A percentile compares a stretch with the other conserved stretches of the same genome.
Conservation (phyloP, 2,329 filamentous ascomycete species). For the Leptographium lundbergii region DNA sequence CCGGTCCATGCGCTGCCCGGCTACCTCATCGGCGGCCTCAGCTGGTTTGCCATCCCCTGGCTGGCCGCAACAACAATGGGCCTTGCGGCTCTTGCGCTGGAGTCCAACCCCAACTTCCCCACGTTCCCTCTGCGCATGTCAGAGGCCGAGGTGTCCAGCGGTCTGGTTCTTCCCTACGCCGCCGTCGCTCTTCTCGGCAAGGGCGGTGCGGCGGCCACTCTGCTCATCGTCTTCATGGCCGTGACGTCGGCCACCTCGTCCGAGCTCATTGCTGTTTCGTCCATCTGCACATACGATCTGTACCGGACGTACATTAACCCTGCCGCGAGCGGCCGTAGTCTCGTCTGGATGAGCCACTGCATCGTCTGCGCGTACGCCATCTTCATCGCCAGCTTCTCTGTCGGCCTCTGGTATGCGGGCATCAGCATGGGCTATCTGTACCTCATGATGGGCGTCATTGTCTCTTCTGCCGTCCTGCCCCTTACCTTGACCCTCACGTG, state of each 20-base stretch:
- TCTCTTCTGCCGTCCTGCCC: conserved; percentile 73
- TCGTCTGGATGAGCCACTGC: conserved; percentile 70
- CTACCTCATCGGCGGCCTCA: conserved; percentile 75
- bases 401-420: conserved; percentile 59
- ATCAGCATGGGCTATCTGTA: conserved; percentile 69
- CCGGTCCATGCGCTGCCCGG: conserved; percentile 78
- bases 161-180: conserved; percentile 73
- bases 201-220: conserved; percentile 65
- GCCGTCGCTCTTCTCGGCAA: conserved; percentile 73
- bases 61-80: conserved; percentile 82
- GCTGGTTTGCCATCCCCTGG: conserved; percentile 91
- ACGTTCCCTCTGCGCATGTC: conserved; percentile 62
- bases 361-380: conserved; percentile 60
- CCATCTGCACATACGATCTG: conserved; percentile 79
- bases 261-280: conserved; percentile 76
- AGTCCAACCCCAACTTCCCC: conserved; percentile 59
- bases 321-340: conserved; percentile 55
- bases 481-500: conserved; percentile 71
- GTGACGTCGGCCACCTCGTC: conserved; percentile 76
- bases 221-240: conserved; percentile 80
- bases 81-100: conserved; percentile 66
- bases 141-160: conserved; percentile 63
- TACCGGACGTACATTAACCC: conserved; percentile 84
- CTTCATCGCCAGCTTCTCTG: conserved; percentile 66
- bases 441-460: conserved; percentile 83